Evolutionary conservation across 2,329 filamentous ascomycete genomes (phyloP), one percentile per base, ranked within the genome.

Genomic region (Pseudocercospora fijiensis): DNA sequence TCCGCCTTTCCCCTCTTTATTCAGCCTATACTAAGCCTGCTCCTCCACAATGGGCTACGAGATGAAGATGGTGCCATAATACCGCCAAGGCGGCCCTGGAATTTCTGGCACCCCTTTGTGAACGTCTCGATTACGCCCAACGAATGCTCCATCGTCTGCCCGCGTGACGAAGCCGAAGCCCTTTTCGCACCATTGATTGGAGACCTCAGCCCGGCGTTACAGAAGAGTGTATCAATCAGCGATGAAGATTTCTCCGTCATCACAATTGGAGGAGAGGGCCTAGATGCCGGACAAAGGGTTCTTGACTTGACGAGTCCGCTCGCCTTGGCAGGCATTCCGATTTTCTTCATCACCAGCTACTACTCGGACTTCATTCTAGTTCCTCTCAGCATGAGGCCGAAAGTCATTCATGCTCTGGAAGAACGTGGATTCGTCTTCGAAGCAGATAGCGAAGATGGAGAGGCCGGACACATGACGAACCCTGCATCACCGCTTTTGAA

Each of bases 281-380:
- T 96, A 71, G 93, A 97, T 75, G 93, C 94, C 9, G 93, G 92
- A 6, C 92, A 93, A 71, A 86, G 93, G 61, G 94, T 99, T 6
- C 86, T 97, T 71, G 94, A 98, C 74, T 79, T 99, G 66, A 97
- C 93, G 7, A 93, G 89, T 59, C 95, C 94, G 4, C 83, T 98
- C 30, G 94, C 95, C 27, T 84, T 97, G 75, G 94, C 94, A 57
- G 91, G 92, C 71, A 95, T 98, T 58, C 91, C 94, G 59, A 96
- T 99, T 74, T 97, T 98, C 82, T 98, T 98, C 84, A 96, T 97
- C 76, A 97, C 94, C 3, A 97, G 92, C 30, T 99, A 98, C 78
- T 98, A 96, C 78, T 95, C 91, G 33, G 94, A 99, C 79, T 98
- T 96, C 78, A 96, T 99, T 71, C 84, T 98, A 37, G 92, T 97